Percentiles rank a stretch among this genome's conserved stretches.
These are phyloP conservation scores for Sugiyamaella xylanicola DNA, from an alignment of 1,139 yeast genomes.

Conservation along the genomic window DNA sequence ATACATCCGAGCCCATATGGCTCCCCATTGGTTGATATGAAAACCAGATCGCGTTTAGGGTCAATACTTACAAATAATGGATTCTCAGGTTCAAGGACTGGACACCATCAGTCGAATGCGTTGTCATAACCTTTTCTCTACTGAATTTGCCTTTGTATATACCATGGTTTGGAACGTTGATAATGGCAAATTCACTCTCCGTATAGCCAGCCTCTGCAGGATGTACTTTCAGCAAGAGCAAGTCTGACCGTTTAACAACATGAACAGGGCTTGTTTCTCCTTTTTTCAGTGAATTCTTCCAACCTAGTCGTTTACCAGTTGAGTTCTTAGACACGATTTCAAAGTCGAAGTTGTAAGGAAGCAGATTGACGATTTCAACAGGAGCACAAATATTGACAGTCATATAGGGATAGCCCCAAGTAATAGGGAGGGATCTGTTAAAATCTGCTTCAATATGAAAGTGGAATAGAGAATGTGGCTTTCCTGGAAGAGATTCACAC, in stretches of 20 bases:
- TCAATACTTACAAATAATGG: slow-evolving; percentile 56
- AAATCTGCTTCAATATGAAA: slow-evolving; percentile 75
- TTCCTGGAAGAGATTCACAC: slow-evolving; percentile 51
- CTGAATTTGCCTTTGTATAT: slow-evolving; percentile 42
- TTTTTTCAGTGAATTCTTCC: slow-evolving; percentile 61
- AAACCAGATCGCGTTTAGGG: no score
- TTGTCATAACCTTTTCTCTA: slow-evolving; percentile 51
- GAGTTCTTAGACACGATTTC: slow-evolving; percentile 71
- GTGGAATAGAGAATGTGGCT: slow-evolving; percentile 50
- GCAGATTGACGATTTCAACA: slow-evolving; percentile 74
- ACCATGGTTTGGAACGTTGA: slow-evolving; percentile 56
- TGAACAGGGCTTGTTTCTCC: slow-evolving; percentile 77
- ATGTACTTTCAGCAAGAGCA: slow-evolving; percentile 70
- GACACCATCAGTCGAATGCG: slow-evolving; percentile 52
- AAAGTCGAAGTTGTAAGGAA: slow-evolving; percentile 81
- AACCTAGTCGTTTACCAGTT: slow-evolving; percentile 56
- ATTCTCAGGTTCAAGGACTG: slow-evolving; percentile 66
- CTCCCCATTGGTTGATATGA: no score
- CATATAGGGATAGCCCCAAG: slow-evolving; percentile 84
- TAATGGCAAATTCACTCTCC: slow-evolving; percentile 76
- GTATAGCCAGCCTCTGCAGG: slow-evolving; percentile 66
- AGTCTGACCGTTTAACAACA: slow-evolving; percentile 71
- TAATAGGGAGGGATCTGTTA: slow-evolving; percentile 65
- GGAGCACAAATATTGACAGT: slow-evolving; percentile 81
- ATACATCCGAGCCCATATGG: no score